Evolutionary conservation across 2,329 filamentous ascomycete species (phyloP).

Genomic region (Cercospora janseana): DNA sequence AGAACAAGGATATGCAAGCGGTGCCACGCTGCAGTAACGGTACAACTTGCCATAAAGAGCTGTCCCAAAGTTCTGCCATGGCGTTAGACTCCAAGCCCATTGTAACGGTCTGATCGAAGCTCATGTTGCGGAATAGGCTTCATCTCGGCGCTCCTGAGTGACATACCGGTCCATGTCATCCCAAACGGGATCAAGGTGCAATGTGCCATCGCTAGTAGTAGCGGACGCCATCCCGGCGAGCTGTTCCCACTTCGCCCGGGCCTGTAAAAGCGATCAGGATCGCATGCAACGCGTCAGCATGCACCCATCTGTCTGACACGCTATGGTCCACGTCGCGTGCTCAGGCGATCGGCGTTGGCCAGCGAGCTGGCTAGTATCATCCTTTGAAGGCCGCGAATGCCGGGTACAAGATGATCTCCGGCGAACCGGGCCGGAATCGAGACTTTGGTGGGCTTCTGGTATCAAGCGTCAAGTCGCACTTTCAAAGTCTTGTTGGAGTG

Average conservation of each 20-base stretch:
- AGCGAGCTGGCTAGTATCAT: conserved; percentile 15
- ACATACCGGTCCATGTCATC: conserved; percentile 72
- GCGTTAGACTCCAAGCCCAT: conserved; percentile 35
- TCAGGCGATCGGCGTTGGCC: too few relatives aligned
- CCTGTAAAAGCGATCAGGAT: background rate
- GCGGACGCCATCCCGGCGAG: conserved; percentile 16
- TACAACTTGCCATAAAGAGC: conserved; percentile 37
- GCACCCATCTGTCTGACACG: background rate
- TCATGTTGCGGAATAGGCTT: background rate
- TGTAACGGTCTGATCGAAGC: conserved; percentile 1
- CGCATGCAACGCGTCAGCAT: conserved; percentile 4
- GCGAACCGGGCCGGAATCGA: too few relatives aligned
- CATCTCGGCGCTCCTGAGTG: conserved; percentile 9
- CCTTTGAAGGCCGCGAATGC: conserved; percentile 8
- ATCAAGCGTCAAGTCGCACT: background rate
- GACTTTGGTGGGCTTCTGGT: conserved; percentile 1
- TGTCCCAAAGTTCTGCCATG: conserved; percentile 46
- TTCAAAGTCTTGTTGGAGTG: conserved; percentile 1
- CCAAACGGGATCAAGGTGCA: conserved; percentile 55
- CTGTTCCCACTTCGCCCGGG: conserved; percentile 2
- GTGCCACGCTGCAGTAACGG: conserved; percentile 12
- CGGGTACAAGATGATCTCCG: too few relatives aligned
- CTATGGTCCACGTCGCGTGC: too few relatives aligned
- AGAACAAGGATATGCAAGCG: conserved; percentile 1
- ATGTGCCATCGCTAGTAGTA: conserved; percentile 37